A percentile compares a stretch with the other conserved stretches of the same genome.
phyloP scores from a whole-genome alignment of 345 rosid species.

The Raphanus raphanistrum region DNA sequence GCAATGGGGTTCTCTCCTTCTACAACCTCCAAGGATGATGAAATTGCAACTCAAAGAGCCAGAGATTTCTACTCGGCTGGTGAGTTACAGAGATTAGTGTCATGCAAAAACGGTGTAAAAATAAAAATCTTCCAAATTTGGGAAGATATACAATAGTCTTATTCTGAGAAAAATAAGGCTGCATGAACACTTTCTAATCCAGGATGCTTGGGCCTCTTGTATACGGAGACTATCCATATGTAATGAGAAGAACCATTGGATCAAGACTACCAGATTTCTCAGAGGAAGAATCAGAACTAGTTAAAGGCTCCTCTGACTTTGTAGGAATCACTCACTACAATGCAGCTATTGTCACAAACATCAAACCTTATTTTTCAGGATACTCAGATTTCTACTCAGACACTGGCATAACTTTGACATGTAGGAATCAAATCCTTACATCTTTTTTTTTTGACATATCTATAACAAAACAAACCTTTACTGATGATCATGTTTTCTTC shows the following conservation, averaged over 20 bases:
- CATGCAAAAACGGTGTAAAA: not conserved
- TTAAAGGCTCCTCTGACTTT: not conserved
- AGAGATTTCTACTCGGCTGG: conserved; percentile 5
- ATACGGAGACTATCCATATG: not conserved
- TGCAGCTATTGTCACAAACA: not conserved
- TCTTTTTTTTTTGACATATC: no score
- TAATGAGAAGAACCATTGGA: not conserved
- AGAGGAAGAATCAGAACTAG: not conserved
- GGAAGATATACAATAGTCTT: not conserved
- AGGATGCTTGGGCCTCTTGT: not conserved
- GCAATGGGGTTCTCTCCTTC: not conserved
- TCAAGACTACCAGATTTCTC: not conserved
- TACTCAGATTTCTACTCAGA: not conserved
- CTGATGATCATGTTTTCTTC: not conserved
- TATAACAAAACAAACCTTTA: not conserved
- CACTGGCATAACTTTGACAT: not conserved
- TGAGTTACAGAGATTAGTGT: not conserved
- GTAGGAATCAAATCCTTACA: not conserved
- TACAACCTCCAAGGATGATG: not conserved
- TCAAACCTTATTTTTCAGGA: not conserved
- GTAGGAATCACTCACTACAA: not conserved
- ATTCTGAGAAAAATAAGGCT: not conserved
- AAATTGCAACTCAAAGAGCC: conserved; percentile 3
- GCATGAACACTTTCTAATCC: not conserved
- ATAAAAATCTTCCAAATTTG: not conserved